Conservation (phyloP, 495 filamentous ascomycete genomes). For the Aspergillus funiculosus region DNA sequence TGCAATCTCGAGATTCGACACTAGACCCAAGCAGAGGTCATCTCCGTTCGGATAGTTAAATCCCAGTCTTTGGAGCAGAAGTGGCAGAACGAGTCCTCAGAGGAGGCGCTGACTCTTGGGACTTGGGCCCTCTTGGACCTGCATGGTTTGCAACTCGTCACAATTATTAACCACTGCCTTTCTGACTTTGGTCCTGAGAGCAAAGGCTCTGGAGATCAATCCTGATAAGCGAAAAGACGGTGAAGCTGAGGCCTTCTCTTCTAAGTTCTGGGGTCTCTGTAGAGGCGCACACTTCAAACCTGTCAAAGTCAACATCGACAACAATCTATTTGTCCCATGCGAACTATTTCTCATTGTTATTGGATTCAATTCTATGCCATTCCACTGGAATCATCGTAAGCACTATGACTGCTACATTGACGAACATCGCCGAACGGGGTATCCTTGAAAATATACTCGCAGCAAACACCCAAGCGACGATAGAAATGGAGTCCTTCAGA, state of each 20-base stretch:
- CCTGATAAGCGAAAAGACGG: slow-evolving; percentile 10
- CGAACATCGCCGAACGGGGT: too few relatives aligned
- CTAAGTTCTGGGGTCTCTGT: too few relatives aligned
- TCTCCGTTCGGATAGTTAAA: slow-evolving; percentile 11
- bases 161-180: slow-evolving; percentile 8
- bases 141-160: slow-evolving; percentile 19
- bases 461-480: neutral
- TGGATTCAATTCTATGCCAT: too few relatives aligned
- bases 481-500: too few relatives aligned
- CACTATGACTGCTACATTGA: too few relatives aligned
- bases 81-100: neutral
- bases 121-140: too few relatives aligned
- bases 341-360: too few relatives aligned
- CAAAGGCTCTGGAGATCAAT: neutral
- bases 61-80: slow-evolving; percentile 8
- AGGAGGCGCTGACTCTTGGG: slow-evolving; percentile 7
- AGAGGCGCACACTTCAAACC: too few relatives aligned
- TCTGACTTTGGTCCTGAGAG: slow-evolving; percentile 1
- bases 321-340: too few relatives aligned
- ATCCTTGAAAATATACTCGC: too few relatives aligned
- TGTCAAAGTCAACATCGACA: too few relatives aligned
- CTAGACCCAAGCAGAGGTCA: slow-evolving; percentile 19
- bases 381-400: too few relatives aligned
- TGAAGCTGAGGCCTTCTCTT: slow-evolving; percentile 5
- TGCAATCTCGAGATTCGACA: neutral